Conservation (phyloP, 2,329 filamentous ascomycete species). For the Spiromastix sp. region DNA sequence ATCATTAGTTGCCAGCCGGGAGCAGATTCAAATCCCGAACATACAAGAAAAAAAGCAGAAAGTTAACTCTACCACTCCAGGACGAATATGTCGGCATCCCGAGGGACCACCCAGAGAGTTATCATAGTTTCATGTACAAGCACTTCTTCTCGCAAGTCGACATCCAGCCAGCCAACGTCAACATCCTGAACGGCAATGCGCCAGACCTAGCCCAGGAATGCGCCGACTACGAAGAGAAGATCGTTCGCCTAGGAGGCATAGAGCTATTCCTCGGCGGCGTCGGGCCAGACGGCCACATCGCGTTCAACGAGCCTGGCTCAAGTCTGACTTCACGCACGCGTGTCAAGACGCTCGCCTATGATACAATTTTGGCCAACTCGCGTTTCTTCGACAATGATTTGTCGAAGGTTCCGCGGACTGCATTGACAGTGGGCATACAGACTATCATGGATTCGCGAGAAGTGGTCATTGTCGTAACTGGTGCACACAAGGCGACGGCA, state of each 20-base stretch:
- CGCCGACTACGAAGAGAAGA: conserved; percentile 67
- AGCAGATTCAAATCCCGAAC: conserved; percentile 1
- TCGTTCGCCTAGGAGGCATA: conserved; percentile 64
- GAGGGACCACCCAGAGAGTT: conserved; percentile 72
- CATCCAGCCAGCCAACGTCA: conserved; percentile 69
- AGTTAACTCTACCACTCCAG: conserved; percentile 26
- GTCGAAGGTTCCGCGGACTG: conserved; percentile 65
- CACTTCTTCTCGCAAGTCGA: conserved; percentile 83
- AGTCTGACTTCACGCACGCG: conserved; percentile 66
- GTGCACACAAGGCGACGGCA: conserved; percentile 69
- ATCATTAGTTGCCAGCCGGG: conserved; percentile 1
- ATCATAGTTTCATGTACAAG: conserved; percentile 90
- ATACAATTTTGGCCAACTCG: conserved; percentile 77
- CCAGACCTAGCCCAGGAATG: conserved; percentile 66
- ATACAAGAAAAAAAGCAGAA: too few species aligned
- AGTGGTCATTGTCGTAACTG: conserved; percentile 72
- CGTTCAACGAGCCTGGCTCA: conserved; percentile 82
- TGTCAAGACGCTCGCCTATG: conserved; percentile 78
- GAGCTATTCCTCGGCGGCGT: conserved; percentile 80
- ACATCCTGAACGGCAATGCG: conserved; percentile 76
- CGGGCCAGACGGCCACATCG: conserved; percentile 77
- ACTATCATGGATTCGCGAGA: conserved; percentile 73
- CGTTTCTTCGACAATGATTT: conserved; percentile 72
- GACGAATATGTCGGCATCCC: conserved; percentile 82
- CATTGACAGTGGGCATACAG: conserved; percentile 73